Conservation (phyloP, 345 rosid species). For the Citrus reticulata region DNA sequence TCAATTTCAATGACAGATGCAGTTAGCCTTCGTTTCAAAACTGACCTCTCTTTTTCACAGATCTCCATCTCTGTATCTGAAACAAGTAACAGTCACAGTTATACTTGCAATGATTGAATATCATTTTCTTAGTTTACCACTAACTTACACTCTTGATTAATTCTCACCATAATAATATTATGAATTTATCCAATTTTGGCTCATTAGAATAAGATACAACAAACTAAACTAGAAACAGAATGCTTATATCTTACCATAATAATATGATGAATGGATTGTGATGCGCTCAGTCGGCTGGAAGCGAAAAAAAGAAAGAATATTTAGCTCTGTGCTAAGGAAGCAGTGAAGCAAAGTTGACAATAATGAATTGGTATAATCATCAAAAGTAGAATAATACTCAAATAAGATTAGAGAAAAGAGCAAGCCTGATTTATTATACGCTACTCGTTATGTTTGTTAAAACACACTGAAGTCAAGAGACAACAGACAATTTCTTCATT, state of each 20-base stretch:
- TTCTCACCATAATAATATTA: not conserved
- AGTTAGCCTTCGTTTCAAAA: conserved; percentile 66
- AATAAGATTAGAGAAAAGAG: not conserved
- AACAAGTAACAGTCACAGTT: conserved; percentile 14
- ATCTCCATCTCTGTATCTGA: conserved; percentile 69
- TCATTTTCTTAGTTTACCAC: not conserved
- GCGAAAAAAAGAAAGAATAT: not conserved
- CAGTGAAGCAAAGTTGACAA: not conserved
- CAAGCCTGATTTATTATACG: not conserved
- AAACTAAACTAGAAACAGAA: not conserved
- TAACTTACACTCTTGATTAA: not conserved
- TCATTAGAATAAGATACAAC: not conserved
- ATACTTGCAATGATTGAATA: not conserved
- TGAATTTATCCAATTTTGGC: not conserved
- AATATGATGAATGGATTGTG: conserved; percentile 82
- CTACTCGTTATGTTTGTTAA: not conserved
- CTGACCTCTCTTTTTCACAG: conserved; percentile 62
- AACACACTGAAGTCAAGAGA: not conserved
- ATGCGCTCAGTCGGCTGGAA: conserved; percentile 75
- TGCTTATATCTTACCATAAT: conserved; percentile 45
- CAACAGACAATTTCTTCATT: not conserved
- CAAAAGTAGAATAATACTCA: not conserved
- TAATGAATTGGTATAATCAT: not conserved
- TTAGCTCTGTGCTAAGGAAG: conserved; percentile 10
- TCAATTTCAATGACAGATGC: conserved; percentile 85